Evolutionary conservation across 148 eudicot species (phyloP).

Genomic region (Rhododendron ovatum): DNA sequence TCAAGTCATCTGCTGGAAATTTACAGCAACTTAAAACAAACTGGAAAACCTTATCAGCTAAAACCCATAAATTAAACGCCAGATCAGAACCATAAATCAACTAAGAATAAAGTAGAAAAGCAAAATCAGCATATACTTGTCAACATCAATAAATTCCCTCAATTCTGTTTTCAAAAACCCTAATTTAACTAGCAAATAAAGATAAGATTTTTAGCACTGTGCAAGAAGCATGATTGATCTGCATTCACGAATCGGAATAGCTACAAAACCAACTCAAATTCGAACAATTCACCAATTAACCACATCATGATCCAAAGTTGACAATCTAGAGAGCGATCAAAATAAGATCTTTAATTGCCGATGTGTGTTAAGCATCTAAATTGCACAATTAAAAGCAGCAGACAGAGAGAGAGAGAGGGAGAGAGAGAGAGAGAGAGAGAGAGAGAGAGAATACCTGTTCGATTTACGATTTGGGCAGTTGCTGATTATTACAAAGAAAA

Average conservation of each 20-base stretch:
- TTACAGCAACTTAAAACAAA: background rate
- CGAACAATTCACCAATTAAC: background rate
- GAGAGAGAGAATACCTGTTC: background rate
- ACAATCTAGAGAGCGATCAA: conserved; percentile 2
- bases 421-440: conserved; percentile 7
- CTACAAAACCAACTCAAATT: conserved; percentile 1
- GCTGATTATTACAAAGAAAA: background rate
- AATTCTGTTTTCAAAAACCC: conserved; percentile 7
- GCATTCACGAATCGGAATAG: background rate
- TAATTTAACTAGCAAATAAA: conserved; percentile 3
- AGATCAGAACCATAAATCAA: background rate
- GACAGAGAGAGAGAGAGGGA: background rate
- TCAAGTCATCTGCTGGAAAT: background rate
- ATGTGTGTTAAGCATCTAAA: background rate
- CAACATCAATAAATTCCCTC: background rate
- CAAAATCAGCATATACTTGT: background rate
- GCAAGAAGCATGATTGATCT: conserved; percentile 3
- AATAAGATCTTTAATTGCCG: background rate
- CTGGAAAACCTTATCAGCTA: background rate
- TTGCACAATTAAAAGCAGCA: background rate
- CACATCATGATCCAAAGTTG: background rate
- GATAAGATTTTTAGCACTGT: background rate
- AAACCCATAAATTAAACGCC: background rate
- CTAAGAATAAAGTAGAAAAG: background rate
- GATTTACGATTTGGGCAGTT: background rate